These are phyloP conservation scores for Clathrospora elynae DNA, from an alignment of 2,329 filamentous ascomycete species.

Conservation along the genomic window DNA sequence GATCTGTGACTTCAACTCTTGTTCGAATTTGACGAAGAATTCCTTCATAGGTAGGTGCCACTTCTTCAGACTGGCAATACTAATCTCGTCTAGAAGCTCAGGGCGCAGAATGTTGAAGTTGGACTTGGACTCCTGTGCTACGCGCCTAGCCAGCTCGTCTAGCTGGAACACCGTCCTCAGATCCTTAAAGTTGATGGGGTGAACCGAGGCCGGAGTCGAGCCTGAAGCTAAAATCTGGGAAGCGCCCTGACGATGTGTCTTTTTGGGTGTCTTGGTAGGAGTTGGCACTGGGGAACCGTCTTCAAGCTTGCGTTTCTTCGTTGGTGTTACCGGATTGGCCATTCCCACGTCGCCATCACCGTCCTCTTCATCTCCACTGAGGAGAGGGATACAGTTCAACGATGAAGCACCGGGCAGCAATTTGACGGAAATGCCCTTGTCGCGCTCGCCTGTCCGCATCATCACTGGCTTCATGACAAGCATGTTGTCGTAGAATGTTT, in stretches of 20 bases:
- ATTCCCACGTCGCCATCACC: not conserved
- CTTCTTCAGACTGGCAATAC: constrained; percentile 29
- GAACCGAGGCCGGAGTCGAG: not conserved
- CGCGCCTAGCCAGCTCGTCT: not conserved
- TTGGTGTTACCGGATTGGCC: constrained; percentile 20
- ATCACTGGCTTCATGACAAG: too few species aligned
- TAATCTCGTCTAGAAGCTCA: constrained; percentile 41
- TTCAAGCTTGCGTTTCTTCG: constrained; percentile 43
- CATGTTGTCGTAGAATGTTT: too few species aligned
- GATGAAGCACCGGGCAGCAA: too few species aligned
- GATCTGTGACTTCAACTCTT: constrained; percentile 20
- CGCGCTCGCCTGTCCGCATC: too few species aligned
- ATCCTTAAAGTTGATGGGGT: too few species aligned
- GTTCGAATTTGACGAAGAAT: constrained; percentile 34
- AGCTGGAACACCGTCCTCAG: too few species aligned
- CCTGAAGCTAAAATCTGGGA: not conserved
- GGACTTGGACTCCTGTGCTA: not conserved
- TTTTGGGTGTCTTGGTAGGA: constrained; percentile 3
- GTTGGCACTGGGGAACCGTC: constrained; percentile 10
- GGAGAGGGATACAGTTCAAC: too few species aligned
- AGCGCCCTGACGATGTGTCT: not conserved
- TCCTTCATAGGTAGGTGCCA: constrained; percentile 37
- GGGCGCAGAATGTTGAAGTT: constrained; percentile 26
- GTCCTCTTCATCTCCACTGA: constrained; percentile 17
- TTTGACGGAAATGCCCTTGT: too few species aligned